Conservation (phyloP, 345 rosid species). For the Populus deltoides region DNA sequence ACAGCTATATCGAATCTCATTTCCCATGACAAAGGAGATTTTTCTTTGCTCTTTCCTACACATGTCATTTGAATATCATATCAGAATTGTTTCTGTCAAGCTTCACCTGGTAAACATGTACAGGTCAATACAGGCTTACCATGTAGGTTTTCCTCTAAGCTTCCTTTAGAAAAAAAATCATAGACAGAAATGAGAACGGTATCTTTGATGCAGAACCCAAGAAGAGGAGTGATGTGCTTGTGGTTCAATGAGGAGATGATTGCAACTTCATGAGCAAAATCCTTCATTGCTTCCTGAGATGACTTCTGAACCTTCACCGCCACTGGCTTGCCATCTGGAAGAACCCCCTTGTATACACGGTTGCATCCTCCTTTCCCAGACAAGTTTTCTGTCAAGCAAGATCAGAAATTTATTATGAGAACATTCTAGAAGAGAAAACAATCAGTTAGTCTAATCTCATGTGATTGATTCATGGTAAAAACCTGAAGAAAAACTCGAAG, state of each 20-base stretch:
- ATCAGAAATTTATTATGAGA: constrained; percentile 16
- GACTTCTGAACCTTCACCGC: constrained; percentile 76
- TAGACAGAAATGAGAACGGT: constrained; percentile 63
- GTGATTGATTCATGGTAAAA: neutral
- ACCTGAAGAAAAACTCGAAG: constrained; percentile 78
- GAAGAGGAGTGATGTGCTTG: constrained; percentile 54
- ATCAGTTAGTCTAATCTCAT: neutral
- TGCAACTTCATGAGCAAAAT: constrained; percentile 68
- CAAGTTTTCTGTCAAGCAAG: constrained; percentile 45
- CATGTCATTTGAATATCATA: constrained; percentile 3
- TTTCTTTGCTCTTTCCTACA: constrained; percentile 31
- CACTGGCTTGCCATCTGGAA: constrained; percentile 63
- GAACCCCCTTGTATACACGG: constrained; percentile 67
- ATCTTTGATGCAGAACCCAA: constrained; percentile 60
- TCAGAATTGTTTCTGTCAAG: constrained; percentile 12
- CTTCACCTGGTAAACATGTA: neutral
- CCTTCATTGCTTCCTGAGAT: constrained; percentile 53
- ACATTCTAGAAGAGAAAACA: neutral
- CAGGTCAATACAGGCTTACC: constrained; percentile 37
- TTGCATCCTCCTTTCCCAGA: constrained; percentile 85
- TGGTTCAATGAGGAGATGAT: constrained; percentile 71
- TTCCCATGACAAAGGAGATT: constrained; percentile 58
- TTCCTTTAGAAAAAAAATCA: constrained; percentile 63
- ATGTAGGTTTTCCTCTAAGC: constrained; percentile 73
- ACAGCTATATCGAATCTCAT: constrained; percentile 56